phyloP scores from a whole-genome alignment of 2,329 filamentous ascomycete genomes.

The Lasiodiplodia gonubiensis region DNA sequence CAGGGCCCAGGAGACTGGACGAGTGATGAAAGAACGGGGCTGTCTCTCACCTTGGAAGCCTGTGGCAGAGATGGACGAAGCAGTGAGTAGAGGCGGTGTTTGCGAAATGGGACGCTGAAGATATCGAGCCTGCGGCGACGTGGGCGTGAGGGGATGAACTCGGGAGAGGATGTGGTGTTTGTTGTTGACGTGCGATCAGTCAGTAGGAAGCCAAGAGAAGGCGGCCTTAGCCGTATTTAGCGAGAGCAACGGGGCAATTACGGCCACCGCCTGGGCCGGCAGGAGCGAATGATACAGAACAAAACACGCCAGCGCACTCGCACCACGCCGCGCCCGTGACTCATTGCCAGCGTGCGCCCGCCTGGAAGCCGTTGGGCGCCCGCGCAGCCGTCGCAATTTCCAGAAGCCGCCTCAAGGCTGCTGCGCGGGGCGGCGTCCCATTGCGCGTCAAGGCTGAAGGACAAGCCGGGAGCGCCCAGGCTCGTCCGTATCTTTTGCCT shows the following conservation, averaged over 20 bases:
- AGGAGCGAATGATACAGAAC: slow-evolving; percentile 21
- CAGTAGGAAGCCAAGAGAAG: slow-evolving; percentile 27
- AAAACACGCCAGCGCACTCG: slow-evolving; percentile 23
- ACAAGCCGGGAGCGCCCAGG: slow-evolving; percentile 16
- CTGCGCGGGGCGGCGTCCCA: no score
- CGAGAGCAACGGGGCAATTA: slow-evolving; percentile 25
- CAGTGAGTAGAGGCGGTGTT: slow-evolving; percentile 9
- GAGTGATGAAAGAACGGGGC: slow-evolving; percentile 28
- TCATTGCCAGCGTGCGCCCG: slow-evolving; percentile 11
- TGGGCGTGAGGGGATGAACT: slow-evolving; percentile 19
- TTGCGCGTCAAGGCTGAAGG: background rate
- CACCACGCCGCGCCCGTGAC: slow-evolving; percentile 23
- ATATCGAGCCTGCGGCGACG: slow-evolving; percentile 28
- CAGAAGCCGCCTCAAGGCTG: background rate
- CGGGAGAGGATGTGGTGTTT: slow-evolving; percentile 27
- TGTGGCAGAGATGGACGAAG: slow-evolving; percentile 21
- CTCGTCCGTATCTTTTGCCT: slow-evolving; percentile 15
- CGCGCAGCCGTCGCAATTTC: slow-evolving; percentile 5
- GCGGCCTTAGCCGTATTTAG: slow-evolving; percentile 27
- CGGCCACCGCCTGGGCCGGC: slow-evolving; percentile 26
- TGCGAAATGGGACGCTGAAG: slow-evolving; percentile 24
- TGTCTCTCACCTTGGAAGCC: slow-evolving; percentile 27
- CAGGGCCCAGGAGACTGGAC: slow-evolving; percentile 27
- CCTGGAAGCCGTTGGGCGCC: slow-evolving; percentile 13
- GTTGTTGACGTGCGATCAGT: slow-evolving; percentile 29